Base-by-base conservation (phyloP, 805 yeast species). In the Candida jianshihensis region DNA sequence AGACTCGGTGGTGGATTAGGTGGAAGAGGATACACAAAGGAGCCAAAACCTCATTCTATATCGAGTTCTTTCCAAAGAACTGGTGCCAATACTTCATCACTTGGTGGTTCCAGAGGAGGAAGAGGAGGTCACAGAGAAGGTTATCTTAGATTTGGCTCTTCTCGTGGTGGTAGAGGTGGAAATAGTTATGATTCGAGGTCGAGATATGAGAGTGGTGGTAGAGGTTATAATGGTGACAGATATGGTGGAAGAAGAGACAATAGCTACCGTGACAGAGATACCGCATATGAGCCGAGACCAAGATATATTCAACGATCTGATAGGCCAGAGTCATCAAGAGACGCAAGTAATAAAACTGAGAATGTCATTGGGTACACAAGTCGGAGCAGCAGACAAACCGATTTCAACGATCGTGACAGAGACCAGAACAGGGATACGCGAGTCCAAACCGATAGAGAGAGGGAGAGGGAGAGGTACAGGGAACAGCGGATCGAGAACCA, bases 1-100 rank as follows among this genome's bases (percentile, higher is more conserved):
- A 56, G 90, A 40, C 63, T 90, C 3, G 96, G 96, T 1, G 97
- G 97, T 4, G 97, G 97, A 0, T 59, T 84, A n/a, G 97, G 97
- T 4, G 96, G 96, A 2, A 66, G 92, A 37, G 76, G 78, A 34
- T 78, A 78, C 51, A 68, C 76, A 3, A 63, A 57, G 40, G 55
- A 44, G 30, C 47, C 47, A n/a, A 40, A 30, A 19, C n/a, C n/a
- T n/a, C n/a, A n/a, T n/a, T n/a, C n/a, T n/a, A n/a, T n/a, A n/a
- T n/a, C n/a, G n/a, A n/a, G n/a, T n/a, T n/a, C n/a, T n/a, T n/a
- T n/a, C n/a, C n/a, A n/a, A 45, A 26, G 30, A 34, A 14, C 18
- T 19, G 20, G 30, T 6, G 16, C 18, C 7, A 15, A 15, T n/a
- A 5, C 29, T n/a, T n/a, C 29, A 9, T 18, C 31, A 12, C 13